Conservation (phyloP, 78 protist genomes). For the Dictyostelium discoideum region DNA sequence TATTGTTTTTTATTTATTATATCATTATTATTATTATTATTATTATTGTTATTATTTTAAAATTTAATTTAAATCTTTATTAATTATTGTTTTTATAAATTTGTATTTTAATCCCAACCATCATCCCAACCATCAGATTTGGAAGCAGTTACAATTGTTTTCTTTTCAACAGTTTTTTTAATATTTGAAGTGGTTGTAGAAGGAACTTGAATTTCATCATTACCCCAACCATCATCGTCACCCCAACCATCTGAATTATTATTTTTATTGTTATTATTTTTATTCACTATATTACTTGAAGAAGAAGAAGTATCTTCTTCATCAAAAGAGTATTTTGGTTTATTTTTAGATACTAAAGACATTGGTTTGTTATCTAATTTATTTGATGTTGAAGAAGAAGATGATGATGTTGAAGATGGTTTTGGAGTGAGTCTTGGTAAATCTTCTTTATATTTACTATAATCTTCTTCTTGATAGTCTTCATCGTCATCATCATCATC, state of each 20-base stretch:
- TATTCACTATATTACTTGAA: neutral
- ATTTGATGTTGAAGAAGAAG: neutral
- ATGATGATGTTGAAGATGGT: neutral
- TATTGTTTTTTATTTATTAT: neutral
- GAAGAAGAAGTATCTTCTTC: neutral
- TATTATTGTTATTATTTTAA: neutral
- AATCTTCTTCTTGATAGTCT: neutral
- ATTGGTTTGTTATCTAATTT: neutral
- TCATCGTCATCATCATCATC: constrained; percentile 12
- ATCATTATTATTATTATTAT: neutral
- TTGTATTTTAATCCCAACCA: neutral
- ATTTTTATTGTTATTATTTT: neutral
- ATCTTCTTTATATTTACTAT: constrained; percentile 13
- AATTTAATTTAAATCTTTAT: too few relatives aligned
- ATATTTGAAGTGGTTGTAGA: neutral
- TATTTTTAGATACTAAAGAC: neutral
- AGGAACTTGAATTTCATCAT: constrained; percentile 7
- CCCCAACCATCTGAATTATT: constrained; percentile 52
- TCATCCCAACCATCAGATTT: constrained; percentile 21
- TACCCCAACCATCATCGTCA: constrained; percentile 36
- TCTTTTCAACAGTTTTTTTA: constrained; percentile 4
- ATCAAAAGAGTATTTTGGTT: constrained; percentile 14
- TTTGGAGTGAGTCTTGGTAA: neutral
- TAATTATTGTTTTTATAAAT: neutral
- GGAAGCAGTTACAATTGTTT: neutral